These are phyloP conservation scores for Tuber borchii DNA, from an alignment of 495 filamentous ascomycete species.

Conservation along the genomic window DNA sequence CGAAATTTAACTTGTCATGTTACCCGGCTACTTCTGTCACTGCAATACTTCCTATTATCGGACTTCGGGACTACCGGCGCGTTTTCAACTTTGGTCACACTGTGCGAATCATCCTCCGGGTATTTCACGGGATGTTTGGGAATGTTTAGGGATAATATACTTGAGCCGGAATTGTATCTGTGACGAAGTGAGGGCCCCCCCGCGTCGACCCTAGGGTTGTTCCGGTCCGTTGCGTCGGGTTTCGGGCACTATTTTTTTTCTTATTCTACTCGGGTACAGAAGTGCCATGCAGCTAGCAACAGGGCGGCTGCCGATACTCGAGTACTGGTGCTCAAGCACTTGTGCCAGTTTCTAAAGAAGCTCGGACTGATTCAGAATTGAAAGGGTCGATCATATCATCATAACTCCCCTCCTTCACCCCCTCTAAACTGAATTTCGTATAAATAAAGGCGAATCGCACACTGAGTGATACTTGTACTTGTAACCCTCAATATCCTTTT, in stretches of 20 bases:
- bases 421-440: background rate
- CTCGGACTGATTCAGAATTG: background rate
- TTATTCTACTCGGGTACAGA: background rate
- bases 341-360: background rate
- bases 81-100: background rate
- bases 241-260: background rate
- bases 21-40: background rate
- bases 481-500: background rate
- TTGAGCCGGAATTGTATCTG: background rate
- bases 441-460: background rate
- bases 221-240: background rate
- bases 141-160: background rate
- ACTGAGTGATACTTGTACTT: background rate
- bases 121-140: background rate
- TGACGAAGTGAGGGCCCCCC: background rate
- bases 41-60: background rate
- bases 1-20: background rate
- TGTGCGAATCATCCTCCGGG: background rate
- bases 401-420: background rate
- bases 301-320: background rate
- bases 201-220: background rate
- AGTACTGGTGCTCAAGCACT: background rate
- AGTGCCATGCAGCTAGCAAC: slow-evolving; percentile 1
- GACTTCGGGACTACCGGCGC: background rate
- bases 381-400: slow-evolving; percentile 5